Evolutionary conservation across 495 filamentous ascomycete species (phyloP).

Genomic region (Penicillium turbatum): DNA sequence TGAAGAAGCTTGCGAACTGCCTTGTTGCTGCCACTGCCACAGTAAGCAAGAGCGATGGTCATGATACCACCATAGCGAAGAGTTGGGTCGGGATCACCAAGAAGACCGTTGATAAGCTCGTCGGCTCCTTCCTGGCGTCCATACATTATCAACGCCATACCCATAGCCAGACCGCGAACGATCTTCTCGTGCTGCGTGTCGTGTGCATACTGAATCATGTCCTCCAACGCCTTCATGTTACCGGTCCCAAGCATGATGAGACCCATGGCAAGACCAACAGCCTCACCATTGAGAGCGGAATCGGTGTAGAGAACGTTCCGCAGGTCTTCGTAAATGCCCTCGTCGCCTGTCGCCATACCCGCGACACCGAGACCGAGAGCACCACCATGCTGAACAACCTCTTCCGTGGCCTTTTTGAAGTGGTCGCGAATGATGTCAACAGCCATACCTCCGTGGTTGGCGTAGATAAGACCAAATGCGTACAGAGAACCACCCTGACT

Average conservation of each 20-base stretch:
- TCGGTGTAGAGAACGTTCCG: constrained; percentile 83
- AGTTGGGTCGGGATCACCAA: constrained; percentile 90
- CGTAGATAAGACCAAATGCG: constrained; percentile 93
- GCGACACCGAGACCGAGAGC: constrained; percentile 94
- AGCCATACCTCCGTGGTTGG: constrained; percentile 93
- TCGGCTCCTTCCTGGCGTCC: constrained; percentile 92
- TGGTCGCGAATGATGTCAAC: constrained; percentile 81
- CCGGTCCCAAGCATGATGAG: constrained; percentile 96
- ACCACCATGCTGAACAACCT: constrained; percentile 95
- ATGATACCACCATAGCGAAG: constrained; percentile 97
- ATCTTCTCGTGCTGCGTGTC: constrained; percentile 99
- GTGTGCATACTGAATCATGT: constrained; percentile 96
- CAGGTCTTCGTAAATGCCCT: constrained; percentile 87
- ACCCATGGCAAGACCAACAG: constrained; percentile 91
- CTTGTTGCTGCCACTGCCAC: constrained; percentile 96
- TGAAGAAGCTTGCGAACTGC: constrained; percentile 96
- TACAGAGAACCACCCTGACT: constrained; percentile 96
- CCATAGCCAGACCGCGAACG: constrained; percentile 87
- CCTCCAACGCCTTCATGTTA: constrained; percentile 81
- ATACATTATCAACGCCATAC: constrained; percentile 99
- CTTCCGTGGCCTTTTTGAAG: constrained; percentile 82
- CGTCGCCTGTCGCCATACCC: constrained; percentile 91
- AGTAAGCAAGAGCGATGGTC: constrained; percentile 97
- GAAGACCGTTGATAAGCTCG: constrained; percentile 84
- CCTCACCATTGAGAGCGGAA: constrained; percentile 94